Evolutionary conservation across 2,329 filamentous ascomycete species (phyloP).

Genomic region (Purpureocillium lavendulum): DNA sequence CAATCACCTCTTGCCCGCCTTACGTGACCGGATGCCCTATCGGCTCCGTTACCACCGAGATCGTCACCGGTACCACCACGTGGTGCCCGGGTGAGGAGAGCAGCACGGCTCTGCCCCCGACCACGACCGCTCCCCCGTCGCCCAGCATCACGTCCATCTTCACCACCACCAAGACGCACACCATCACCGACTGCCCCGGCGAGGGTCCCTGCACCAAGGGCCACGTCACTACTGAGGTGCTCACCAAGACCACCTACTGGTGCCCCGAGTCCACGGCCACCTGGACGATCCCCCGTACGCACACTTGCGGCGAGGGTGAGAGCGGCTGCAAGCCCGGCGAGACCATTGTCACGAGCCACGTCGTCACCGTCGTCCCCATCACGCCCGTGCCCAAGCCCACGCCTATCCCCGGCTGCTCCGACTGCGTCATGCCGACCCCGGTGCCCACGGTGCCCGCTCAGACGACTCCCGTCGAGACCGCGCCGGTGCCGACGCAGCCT

Average conservation of each 20-base stretch:
- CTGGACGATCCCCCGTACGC: conserved; percentile 19
- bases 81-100: conserved; percentile 22
- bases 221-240: conserved; percentile 13
- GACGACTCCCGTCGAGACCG: neutral
- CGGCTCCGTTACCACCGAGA: conserved; percentile 19
- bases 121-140: conserved; percentile 6
- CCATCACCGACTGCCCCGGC: conserved; percentile 48
- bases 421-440: conserved; percentile 10
- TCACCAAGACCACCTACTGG: conserved; percentile 12
- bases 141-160: conserved; percentile 26
- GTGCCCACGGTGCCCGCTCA: conserved; percentile 3
- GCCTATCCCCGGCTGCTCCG: conserved; percentile 11
- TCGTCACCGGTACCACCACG: conserved; percentile 21
- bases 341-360: conserved; percentile 11
- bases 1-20: conserved; percentile 21
- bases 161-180: conserved; percentile 46
- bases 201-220: conserved; percentile 23
- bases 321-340: conserved; percentile 17
- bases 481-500: neutral
- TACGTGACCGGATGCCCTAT: conserved; percentile 17
- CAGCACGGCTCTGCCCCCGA: neutral
- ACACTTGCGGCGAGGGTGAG: conserved; percentile 17
- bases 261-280: conserved; percentile 16
- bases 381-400: conserved; percentile 14
- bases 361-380: conserved; percentile 17